Percentiles rank a stretch among this genome's conserved stretches.
These are phyloP conservation scores for Rugonectria rugulosa DNA, from an alignment of 2,329 filamentous ascomycete species.

Conservation along the genomic window DNA sequence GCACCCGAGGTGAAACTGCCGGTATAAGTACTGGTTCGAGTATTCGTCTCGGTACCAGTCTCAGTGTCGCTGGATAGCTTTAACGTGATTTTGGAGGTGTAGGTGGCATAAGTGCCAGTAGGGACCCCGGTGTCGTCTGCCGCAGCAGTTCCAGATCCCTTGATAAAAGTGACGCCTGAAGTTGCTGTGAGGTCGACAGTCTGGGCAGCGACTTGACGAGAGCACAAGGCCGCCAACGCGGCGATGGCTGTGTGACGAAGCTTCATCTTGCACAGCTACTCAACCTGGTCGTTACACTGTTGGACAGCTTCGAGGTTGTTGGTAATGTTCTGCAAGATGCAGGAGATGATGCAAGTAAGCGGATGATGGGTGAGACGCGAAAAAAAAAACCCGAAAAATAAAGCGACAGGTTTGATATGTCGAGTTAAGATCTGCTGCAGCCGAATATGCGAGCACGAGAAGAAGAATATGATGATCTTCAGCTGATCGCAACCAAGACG, in stretches of 20 bases:
- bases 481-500: not conserved
- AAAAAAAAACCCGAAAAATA: not conserved
- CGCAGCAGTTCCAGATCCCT: conserved; percentile 44
- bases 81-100: conserved; percentile 37
- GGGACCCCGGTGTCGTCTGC: conserved; percentile 45
- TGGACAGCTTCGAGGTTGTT: not conserved
- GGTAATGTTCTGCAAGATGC: not conserved
- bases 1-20: conserved; percentile 49
- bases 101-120: conserved; percentile 38
- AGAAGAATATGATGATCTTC: not conserved
- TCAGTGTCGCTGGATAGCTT: conserved; percentile 23
- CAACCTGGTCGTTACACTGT: not conserved
- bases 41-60: conserved; percentile 14
- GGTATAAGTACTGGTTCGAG: conserved; percentile 54
- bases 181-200: conserved; percentile 42
- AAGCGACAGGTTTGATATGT: not conserved
- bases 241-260: conserved; percentile 29
- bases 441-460: no score
- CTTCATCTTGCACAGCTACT: conserved; percentile 33
- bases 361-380: not conserved
- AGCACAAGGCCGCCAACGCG: conserved; percentile 32
- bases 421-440: not conserved
- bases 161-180: conserved; percentile 46
- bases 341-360: not conserved
- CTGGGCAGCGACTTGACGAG: conserved; percentile 36